These are phyloP conservation scores for Fusarium acutatum DNA, from an alignment of 2,329 filamentous ascomycete genomes.

Conservation along the genomic window DNA sequence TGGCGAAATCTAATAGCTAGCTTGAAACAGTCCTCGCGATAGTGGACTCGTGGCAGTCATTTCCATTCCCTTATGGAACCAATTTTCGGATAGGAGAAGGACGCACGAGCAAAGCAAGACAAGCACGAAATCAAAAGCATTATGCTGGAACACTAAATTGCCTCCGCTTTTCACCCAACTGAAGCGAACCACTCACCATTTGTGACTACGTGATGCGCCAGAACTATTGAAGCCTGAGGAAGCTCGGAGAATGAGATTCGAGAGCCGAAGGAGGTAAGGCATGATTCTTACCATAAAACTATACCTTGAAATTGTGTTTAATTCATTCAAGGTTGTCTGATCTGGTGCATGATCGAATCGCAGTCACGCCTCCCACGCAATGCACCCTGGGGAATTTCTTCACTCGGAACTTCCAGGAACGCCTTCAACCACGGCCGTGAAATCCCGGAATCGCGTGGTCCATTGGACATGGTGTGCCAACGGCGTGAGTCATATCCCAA, in stretches of 20 bases:
- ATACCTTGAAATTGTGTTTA: background rate
- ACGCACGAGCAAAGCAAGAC: conserved; percentile 42
- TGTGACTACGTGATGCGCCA: conserved; percentile 30
- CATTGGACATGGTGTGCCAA: conserved; percentile 32
- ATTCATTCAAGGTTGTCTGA: background rate
- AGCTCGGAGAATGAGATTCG: background rate
- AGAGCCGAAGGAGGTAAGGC: background rate
- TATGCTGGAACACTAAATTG: conserved; percentile 36
- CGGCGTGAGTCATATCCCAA: conserved; percentile 42
- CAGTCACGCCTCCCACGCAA: background rate
- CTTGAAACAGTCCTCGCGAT: conserved; percentile 47
- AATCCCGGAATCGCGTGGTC: conserved; percentile 25
- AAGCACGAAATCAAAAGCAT: conserved; percentile 46
- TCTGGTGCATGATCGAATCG: conserved; percentile 10
- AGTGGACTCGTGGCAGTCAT: conserved; percentile 41
- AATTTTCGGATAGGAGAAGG: conserved; percentile 36
- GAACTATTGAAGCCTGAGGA: conserved; percentile 2
- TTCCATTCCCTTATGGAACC: conserved; percentile 39
- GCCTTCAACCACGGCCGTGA: conserved; percentile 7
- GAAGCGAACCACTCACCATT: conserved; percentile 7
- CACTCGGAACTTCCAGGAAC: conserved; percentile 18
- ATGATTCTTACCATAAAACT: background rate
- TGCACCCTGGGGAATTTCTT: background rate
- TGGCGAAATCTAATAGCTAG: conserved; percentile 49
- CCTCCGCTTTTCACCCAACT: conserved; percentile 17